Percentiles rank a stretch among this genome's conserved stretches.
These are phyloP conservation scores for Ustilago crameri DNA, from an alignment of 1,284 basidiomycete species.

Conservation along the genomic window DNA sequence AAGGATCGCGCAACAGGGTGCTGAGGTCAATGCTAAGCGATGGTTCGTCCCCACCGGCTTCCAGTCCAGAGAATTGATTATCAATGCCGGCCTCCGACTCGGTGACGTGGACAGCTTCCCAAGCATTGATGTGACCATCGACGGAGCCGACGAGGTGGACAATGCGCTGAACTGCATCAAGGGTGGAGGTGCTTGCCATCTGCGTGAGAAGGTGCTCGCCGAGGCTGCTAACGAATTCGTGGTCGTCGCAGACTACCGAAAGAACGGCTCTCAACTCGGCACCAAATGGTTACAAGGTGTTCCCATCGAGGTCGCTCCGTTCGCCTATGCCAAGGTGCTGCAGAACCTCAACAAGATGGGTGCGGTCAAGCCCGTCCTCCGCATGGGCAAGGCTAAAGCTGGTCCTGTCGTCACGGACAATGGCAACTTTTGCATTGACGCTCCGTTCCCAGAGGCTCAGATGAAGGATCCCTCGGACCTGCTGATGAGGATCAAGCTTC, in stretches of 20 bases:
- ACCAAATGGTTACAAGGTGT: conserved; percentile 87
- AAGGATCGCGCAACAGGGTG: conserved; percentile 86
- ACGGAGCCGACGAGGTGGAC: conserved; percentile 97
- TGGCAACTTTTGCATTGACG: conserved; percentile 66
- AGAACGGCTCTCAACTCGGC: conserved; percentile 79
- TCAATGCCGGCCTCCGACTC: conserved; percentile 78
- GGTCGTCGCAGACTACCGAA: conserved; percentile 94
- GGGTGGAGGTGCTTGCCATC: conserved; percentile 95
- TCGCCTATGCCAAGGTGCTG: conserved; percentile 84
- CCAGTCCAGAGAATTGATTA: conserved; percentile 94
- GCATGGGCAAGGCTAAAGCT: conserved; percentile 74
- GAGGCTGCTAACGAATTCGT: conserved; percentile 91
- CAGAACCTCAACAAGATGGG: conserved; percentile 60
- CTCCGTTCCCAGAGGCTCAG: conserved; percentile 56
- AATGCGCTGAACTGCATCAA: conserved; percentile 91
- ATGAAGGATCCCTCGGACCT: conserved; percentile 62
- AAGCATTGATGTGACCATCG: conserved; percentile 91
- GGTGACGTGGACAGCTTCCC: conserved; percentile 83
- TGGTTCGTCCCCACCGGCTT: conserved; percentile 75
- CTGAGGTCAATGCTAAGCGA: conserved; percentile 76
- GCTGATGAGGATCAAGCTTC: conserved; percentile 58
- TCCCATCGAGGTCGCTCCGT: conserved; percentile 95
- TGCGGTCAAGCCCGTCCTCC: conserved; percentile 49
- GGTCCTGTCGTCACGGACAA: conserved; percentile 97
- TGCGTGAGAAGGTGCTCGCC: conserved; percentile 93